Evolutionary conservation across 169 alveolate genomes (phyloP).

Genomic region (Babesia bovis): DNA sequence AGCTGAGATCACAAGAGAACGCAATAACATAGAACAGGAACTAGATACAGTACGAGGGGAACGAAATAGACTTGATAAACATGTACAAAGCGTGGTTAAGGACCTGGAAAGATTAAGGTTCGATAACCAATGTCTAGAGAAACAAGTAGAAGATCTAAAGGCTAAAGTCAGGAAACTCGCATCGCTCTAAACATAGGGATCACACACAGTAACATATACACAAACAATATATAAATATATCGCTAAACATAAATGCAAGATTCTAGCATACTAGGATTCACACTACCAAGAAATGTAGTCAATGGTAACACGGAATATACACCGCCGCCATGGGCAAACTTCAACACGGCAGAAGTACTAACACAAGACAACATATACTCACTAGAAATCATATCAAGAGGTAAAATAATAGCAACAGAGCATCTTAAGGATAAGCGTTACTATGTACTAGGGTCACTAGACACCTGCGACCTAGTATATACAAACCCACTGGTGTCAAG

Average conservation of each 20-base stretch:
- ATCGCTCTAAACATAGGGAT: not conserved
- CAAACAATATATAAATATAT: slow-evolving; percentile 12
- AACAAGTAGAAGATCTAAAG: slow-evolving; percentile 54
- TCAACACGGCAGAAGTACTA: slow-evolving; percentile 22
- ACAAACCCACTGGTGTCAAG: slow-evolving; percentile 62
- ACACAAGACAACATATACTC: slow-evolving; percentile 2
- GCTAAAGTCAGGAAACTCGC: slow-evolving; percentile 50
- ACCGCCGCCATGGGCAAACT: slow-evolving; percentile 58
- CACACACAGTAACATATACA: not conserved
- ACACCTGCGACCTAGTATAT: slow-evolving; percentile 60
- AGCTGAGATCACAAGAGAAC: slow-evolving; percentile 28
- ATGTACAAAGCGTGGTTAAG: slow-evolving; percentile 49
- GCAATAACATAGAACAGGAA: slow-evolving; percentile 28
- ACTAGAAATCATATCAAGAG: slow-evolving; percentile 48
- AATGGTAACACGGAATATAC: no score
- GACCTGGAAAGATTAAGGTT: slow-evolving; percentile 54
- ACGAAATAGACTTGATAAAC: slow-evolving; percentile 60
- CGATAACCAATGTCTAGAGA: slow-evolving; percentile 40
- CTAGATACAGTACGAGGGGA: slow-evolving; percentile 44
- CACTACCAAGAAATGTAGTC: no score
- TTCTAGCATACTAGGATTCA: slow-evolving; percentile 24
- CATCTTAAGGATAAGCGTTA: slow-evolving; percentile 22
- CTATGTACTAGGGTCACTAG: slow-evolving; percentile 62
- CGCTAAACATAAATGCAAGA: not conserved
- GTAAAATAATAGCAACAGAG: slow-evolving; percentile 40